Conservation (phyloP, 108 stramenopile species). For the Parmales sp. region DNA sequence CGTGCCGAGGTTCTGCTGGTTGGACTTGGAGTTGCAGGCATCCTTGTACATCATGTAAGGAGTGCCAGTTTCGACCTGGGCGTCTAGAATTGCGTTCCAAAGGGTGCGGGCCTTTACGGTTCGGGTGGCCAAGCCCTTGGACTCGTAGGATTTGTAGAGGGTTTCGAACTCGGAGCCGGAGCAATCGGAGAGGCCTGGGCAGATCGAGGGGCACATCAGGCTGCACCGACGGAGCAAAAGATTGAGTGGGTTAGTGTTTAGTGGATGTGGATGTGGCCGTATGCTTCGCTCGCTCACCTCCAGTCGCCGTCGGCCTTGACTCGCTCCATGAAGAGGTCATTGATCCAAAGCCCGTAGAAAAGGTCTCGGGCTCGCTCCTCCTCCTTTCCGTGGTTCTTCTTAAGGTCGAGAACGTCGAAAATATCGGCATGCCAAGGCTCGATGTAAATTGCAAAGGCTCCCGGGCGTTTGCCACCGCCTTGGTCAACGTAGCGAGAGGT, state of each 20-base stretch:
- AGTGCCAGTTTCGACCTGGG: constrained; percentile 94
- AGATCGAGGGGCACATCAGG: constrained; percentile 85
- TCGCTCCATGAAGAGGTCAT: constrained; percentile 92
- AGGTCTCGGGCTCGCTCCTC: constrained; percentile 86
- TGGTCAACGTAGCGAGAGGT: constrained; percentile 95
- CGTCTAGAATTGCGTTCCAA: constrained; percentile 70
- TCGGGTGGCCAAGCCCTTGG: constrained; percentile 56
- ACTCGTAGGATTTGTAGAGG: constrained; percentile 77
- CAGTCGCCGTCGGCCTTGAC: constrained; percentile 83
- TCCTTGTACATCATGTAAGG: constrained; percentile 97
- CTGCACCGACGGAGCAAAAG: not conserved
- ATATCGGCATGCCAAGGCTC: constrained; percentile 98
- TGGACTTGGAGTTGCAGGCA: constrained; percentile 85
- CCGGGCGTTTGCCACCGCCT: constrained; percentile 91
- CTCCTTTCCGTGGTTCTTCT: constrained; percentile 95
- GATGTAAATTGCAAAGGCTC: constrained; percentile 89
- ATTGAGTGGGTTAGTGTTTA: too few relatives aligned
- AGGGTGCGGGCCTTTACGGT: constrained; percentile 73
- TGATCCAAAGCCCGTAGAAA: constrained; percentile 94
- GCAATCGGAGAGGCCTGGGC: constrained; percentile 70
- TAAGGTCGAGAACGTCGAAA: constrained; percentile 80
- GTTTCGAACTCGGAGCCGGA: constrained; percentile 79
- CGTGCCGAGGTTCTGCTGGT: constrained; percentile 92
- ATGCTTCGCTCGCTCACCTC: constrained; percentile 29
- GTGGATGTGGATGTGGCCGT: too few relatives aligned